Percentiles rank a stretch among this genome's conserved stretches.
phyloP scores from a whole-genome alignment of 1,139 yeast species.

The Lodderomyces orthopsilosis region DNA sequence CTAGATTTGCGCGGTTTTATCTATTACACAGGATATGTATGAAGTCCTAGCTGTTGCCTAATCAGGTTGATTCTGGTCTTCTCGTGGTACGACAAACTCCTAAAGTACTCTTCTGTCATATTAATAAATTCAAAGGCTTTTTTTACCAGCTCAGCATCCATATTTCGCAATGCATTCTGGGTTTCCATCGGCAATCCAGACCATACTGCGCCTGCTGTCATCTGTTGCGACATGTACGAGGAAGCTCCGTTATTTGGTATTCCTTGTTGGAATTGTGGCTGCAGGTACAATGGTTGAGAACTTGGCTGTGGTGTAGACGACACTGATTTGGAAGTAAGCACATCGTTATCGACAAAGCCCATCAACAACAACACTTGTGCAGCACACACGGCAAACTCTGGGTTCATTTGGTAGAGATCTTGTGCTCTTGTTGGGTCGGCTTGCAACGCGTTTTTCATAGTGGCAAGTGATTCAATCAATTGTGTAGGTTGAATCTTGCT shows the following conservation, averaged over 20 bases:
- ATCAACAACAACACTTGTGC: conserved; percentile 72
- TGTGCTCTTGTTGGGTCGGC: conserved; percentile 49
- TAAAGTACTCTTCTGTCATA: background rate
- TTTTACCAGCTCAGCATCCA: background rate
- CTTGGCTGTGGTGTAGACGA: conserved; percentile 20
- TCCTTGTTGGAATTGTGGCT: background rate
- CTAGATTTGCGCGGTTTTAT: too few species aligned
- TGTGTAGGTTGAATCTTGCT: conserved; percentile 67
- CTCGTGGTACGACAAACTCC: background rate
- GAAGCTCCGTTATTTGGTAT: background rate
- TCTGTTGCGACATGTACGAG: background rate
- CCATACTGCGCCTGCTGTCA: background rate
- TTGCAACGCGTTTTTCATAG: conserved; percentile 51
- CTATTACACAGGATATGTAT: background rate
- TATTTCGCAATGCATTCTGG: background rate
- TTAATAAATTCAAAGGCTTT: background rate
- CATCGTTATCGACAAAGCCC: conserved; percentile 70
- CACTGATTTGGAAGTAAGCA: conserved; percentile 37
- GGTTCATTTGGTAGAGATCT: conserved; percentile 54
- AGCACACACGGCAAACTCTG: conserved; percentile 60
- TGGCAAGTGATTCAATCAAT: conserved; percentile 62
- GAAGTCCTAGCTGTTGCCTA: background rate
- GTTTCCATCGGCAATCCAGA: background rate
- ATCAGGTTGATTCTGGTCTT: background rate
- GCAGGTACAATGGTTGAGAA: background rate